Evolutionary conservation across 2,329 filamentous ascomycete species (phyloP).

Genomic region (Cladosporium sp.): DNA sequence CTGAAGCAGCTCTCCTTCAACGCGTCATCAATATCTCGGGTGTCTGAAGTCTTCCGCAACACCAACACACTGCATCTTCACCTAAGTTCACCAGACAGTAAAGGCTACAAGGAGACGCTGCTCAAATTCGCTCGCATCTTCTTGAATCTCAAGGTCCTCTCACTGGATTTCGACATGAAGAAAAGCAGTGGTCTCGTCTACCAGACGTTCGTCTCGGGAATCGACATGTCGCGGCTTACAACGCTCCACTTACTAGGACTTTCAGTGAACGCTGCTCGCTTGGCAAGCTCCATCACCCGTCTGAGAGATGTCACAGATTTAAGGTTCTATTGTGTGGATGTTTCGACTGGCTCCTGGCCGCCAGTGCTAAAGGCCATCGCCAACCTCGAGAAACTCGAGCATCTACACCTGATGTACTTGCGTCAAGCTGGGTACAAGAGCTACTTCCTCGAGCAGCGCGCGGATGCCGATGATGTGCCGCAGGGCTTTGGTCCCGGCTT

Average conservation of each 20-base stretch:
- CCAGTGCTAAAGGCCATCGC: slow-evolving; percentile 27
- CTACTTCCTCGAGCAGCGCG: slow-evolving; percentile 30
- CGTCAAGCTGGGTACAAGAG: slow-evolving; percentile 25
- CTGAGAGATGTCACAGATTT: not conserved
- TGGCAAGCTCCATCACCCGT: not conserved
- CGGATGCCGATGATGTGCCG: slow-evolving; percentile 10
- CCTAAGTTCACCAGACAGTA: not conserved
- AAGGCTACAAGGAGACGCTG: not conserved
- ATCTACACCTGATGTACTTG: slow-evolving; percentile 32
- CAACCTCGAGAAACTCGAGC: slow-evolving; percentile 26
- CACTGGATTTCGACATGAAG: slow-evolving; percentile 15
- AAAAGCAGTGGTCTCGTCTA: not conserved
- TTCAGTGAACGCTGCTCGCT: not conserved
- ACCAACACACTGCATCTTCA: slow-evolving; percentile 3
- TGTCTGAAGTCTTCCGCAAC: not conserved
- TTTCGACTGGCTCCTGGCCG: slow-evolving; percentile 28
- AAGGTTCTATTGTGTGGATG: slow-evolving; percentile 22
- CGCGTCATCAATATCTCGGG: not conserved
- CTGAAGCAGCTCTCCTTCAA: slow-evolving; percentile 22
- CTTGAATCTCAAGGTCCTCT: slow-evolving; percentile 22
- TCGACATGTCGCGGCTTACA: slow-evolving; percentile 3
- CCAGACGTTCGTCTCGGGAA: not conserved
- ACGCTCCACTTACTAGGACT: not conserved
- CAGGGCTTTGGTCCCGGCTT: not conserved
- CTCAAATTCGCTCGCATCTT: slow-evolving; percentile 13